These are phyloP conservation scores for Ophiostoma sp. DNA, from an alignment of 2,329 filamentous ascomycete species.

Conservation along the genomic window DNA sequence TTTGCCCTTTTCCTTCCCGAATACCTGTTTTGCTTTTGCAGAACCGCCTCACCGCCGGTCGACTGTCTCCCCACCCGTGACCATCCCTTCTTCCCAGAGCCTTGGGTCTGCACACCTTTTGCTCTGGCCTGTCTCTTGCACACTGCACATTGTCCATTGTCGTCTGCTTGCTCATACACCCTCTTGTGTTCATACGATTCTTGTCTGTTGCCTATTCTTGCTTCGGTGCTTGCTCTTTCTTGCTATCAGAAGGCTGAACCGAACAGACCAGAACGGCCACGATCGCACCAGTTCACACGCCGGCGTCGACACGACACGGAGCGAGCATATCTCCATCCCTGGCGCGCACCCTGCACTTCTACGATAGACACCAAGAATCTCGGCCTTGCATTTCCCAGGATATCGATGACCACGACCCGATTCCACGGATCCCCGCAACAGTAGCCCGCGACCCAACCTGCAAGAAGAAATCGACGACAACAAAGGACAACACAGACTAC, in stretches of 20 bases:
- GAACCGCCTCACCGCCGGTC: slow-evolving; percentile 1
- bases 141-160: neutral
- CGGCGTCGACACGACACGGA: neutral
- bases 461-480: too few species aligned
- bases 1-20: neutral
- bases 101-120: neutral
- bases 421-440: too few species aligned
- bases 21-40: slow-evolving; percentile 12
- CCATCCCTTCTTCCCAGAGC: neutral
- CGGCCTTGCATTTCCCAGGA: too few species aligned
- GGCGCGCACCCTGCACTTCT: too few species aligned
- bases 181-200: too few species aligned
- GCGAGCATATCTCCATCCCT: too few species aligned
- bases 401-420: too few species aligned
- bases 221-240: neutral
- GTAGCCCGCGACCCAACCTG: too few species aligned
- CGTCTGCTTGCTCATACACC: neutral
- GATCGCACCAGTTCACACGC: neutral
- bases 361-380: too few species aligned
- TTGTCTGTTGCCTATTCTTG: too few species aligned
- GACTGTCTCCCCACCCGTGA: slow-evolving; percentile 6
- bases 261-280: neutral
- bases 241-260: neutral
- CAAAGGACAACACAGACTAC: neutral
- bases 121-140: neutral